phyloP scores from a whole-genome alignment of 2,329 filamentous ascomycete species.

The Apiospora aurea region DNA sequence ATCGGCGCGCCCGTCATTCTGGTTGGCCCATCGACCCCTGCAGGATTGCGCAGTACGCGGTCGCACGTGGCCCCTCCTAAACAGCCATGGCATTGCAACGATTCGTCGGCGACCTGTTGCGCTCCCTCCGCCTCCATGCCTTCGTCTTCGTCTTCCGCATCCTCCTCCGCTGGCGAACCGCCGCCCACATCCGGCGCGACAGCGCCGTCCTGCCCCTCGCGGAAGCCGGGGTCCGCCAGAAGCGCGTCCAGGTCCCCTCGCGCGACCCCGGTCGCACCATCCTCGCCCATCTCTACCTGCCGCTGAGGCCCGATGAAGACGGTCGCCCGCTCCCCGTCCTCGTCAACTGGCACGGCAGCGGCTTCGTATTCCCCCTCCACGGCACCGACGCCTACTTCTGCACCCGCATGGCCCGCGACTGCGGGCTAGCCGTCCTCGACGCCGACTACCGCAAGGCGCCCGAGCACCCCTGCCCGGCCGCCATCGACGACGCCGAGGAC shows the following conservation, averaged over 20 bases:
- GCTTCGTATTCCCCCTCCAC: slow-evolving; percentile 68
- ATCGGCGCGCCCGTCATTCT: background rate
- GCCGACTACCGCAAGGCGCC: slow-evolving; percentile 75
- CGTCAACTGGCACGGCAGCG: slow-evolving; percentile 73
- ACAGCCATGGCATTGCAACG: background rate
- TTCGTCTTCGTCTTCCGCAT: background rate
- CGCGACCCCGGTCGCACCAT: background rate
- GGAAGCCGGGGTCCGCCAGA: background rate
- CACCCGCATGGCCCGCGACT: slow-evolving; percentile 56
- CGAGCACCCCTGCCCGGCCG: slow-evolving; percentile 67
- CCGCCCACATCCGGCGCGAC: slow-evolving; percentile 10
- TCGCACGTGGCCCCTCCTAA: background rate
- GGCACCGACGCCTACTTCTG: slow-evolving; percentile 71
- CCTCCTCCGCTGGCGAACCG: background rate
- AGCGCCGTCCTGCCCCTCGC: background rate
- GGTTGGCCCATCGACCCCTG: background rate
- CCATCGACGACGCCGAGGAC: slow-evolving; percentile 71
- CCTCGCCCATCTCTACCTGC: background rate
- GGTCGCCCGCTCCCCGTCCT: slow-evolving; percentile 54
- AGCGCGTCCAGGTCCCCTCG: background rate
- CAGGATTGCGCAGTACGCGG: background rate
- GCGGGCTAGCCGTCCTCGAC: slow-evolving; percentile 66
- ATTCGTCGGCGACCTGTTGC: background rate
- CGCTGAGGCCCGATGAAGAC: too few relatives aligned
- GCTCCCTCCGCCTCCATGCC: background rate